phyloP scores from a whole-genome alignment of 1,284 basidiomycete genomes.

The Cryptococcus neoformans region DNA sequence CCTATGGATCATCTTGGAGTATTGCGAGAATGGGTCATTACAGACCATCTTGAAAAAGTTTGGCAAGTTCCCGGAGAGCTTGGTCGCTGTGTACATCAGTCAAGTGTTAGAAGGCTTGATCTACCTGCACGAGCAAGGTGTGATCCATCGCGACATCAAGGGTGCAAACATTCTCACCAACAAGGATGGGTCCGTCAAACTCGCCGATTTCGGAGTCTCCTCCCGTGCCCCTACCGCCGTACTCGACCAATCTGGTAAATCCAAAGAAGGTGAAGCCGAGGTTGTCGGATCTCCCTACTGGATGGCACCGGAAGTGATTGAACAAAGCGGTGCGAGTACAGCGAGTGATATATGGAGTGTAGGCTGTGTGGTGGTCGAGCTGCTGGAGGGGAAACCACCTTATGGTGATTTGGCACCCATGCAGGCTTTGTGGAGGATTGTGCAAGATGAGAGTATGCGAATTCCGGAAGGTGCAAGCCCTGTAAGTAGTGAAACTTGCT shows the following conservation, averaged over 20 bases:
- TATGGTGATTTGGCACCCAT: constrained; percentile 95
- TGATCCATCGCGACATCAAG: constrained; percentile 98
- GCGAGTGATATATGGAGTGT: constrained; percentile 98
- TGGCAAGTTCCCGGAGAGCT: constrained; percentile 94
- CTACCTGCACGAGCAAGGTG: constrained; percentile 95
- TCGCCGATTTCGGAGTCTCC: constrained; percentile 92
- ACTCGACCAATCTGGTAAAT: neutral
- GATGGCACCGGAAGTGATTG: constrained; percentile 99
- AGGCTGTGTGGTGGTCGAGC: constrained; percentile 93
- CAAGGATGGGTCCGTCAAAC: constrained; percentile 93
- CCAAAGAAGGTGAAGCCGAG: constrained; percentile 60
- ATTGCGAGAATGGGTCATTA: constrained; percentile 94
- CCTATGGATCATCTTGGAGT: constrained; percentile 96
- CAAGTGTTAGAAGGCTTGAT: constrained; percentile 86
- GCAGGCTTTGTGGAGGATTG: constrained; percentile 96
- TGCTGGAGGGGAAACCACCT: constrained; percentile 92
- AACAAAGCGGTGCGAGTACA: constrained; percentile 93
- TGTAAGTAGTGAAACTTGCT: constrained; percentile 32
- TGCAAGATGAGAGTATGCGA: constrained; percentile 94
- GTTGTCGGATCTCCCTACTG: constrained; percentile 97
- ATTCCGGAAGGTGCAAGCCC: constrained; percentile 89
- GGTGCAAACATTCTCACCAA: constrained; percentile 98
- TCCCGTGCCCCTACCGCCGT: constrained; percentile 50
- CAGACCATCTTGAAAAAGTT: constrained; percentile 95
- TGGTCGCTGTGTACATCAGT: constrained; percentile 94